A percentile compares a stretch with the other conserved stretches of the same genome.
Evolutionary conservation across 2,329 filamentous ascomycete genomes (phyloP).

Genomic region (Neofusicoccum cordaticola): DNA sequence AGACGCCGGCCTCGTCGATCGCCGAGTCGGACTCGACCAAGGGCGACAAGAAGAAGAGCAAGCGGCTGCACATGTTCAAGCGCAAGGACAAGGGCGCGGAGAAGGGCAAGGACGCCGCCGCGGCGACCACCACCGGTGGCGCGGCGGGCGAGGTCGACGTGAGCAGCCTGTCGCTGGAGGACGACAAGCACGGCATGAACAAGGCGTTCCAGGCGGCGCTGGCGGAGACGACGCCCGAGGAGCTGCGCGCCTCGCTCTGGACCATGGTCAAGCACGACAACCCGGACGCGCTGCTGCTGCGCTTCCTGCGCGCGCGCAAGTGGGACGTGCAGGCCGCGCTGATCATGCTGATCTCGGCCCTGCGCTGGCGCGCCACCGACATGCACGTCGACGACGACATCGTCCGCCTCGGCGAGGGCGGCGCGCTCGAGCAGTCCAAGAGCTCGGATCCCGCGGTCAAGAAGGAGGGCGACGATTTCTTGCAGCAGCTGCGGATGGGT

Average conservation of each 20-base stretch:
- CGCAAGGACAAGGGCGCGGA: conserved; percentile 26
- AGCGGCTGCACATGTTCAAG: conserved; percentile 64
- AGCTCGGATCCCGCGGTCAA: conserved; percentile 60
- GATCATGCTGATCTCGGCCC: conserved; percentile 89
- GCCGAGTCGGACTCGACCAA: conserved; percentile 23
- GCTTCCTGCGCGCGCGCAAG: conserved; percentile 50
- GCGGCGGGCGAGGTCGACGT: conserved; percentile 32
- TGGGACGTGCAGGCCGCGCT: conserved; percentile 94
- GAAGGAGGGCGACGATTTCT: conserved; percentile 72
- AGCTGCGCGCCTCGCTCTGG: conserved; percentile 82
- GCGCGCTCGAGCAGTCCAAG: conserved; percentile 60
- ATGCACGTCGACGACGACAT: conserved; percentile 89
- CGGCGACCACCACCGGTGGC: neutral
- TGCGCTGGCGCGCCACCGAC: conserved; percentile 83
- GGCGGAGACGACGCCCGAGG: conserved; percentile 71
- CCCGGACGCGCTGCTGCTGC: conserved; percentile 70
- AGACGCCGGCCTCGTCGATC: neutral
- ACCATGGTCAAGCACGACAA: conserved; percentile 93
- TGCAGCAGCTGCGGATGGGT: conserved; percentile 80
- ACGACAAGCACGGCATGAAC: conserved; percentile 91
- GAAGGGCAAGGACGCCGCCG: conserved; percentile 28
- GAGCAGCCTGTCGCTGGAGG: conserved; percentile 41
- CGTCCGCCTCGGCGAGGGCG: conserved; percentile 48
- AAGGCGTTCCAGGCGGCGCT: conserved; percentile 84
- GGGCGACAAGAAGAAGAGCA: conserved; percentile 64